A percentile compares a stretch with the other conserved stretches of the same genome.
These are phyloP conservation scores for Coriolopsis trogii DNA, from an alignment of 1,284 basidiomycete genomes.

Conservation along the genomic window DNA sequence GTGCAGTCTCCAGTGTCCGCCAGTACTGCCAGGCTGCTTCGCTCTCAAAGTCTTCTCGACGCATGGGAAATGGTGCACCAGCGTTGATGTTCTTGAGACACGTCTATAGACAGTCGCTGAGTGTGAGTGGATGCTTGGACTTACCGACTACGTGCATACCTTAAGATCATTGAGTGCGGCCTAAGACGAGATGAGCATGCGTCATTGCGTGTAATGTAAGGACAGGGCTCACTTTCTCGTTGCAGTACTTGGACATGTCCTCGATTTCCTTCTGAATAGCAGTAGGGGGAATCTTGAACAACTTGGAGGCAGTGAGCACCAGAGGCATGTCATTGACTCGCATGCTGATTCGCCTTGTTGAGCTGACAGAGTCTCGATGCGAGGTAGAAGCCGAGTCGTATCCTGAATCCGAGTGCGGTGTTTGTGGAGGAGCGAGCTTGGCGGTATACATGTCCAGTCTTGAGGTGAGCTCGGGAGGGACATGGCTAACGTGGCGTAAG, in stretches of 20 bases:
- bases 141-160: slow-evolving; percentile 40
- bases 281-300: slow-evolving; percentile 77
- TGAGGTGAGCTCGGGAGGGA: slow-evolving; percentile 80
- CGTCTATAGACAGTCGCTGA: slow-evolving; percentile 55
- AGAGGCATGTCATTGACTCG: slow-evolving; percentile 75
- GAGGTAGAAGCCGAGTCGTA: slow-evolving; percentile 66
- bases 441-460: slow-evolving; percentile 84
- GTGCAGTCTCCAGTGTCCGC: slow-evolving; percentile 82
- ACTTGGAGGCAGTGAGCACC: slow-evolving; percentile 66
- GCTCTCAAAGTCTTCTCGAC: slow-evolving; percentile 83
- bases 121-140: background rate
- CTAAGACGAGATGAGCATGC: slow-evolving; percentile 39
- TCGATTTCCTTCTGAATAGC: slow-evolving; percentile 80
- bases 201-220: background rate
- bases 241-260: slow-evolving; percentile 68
- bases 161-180: slow-evolving; percentile 86
- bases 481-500: slow-evolving; percentile 70
- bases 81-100: slow-evolving; percentile 92
- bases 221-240: slow-evolving; percentile 71
- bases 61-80: slow-evolving; percentile 82
- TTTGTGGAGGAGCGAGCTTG: slow-evolving; percentile 68
- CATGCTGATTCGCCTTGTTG: slow-evolving; percentile 44
- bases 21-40: slow-evolving; percentile 86
- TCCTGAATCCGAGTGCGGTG: slow-evolving; percentile 57
- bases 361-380: slow-evolving; percentile 54